Percentiles rank a stretch among this genome's conserved stretches.
Evolutionary conservation across 2,329 filamentous ascomycete genomes (phyloP).

Genomic region (Aspergillus proliferans): DNA sequence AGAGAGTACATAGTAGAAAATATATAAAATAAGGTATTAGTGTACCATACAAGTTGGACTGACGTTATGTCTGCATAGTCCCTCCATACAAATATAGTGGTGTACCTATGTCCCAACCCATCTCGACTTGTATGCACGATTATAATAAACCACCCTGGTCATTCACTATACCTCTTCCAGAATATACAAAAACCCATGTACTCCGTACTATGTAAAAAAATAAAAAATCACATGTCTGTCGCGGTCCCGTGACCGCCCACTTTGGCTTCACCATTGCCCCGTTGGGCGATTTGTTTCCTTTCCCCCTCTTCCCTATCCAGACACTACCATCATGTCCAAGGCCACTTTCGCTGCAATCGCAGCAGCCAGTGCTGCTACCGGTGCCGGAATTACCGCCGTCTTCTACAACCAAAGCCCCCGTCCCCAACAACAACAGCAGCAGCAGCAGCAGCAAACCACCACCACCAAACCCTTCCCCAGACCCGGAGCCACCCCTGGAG

Average conservation of each 20-base stretch:
- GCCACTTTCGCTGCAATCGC: conserved; percentile 69
- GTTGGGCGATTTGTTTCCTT: conserved; percentile 1
- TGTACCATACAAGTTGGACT: no score
- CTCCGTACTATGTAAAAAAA: no score
- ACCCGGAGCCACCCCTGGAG: conserved; percentile 11
- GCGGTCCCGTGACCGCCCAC: neutral
- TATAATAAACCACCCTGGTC: no score
- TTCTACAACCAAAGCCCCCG: conserved; percentile 55
- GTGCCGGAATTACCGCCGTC: conserved; percentile 65
- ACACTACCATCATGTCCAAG: conserved; percentile 62
- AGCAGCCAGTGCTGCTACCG: conserved; percentile 67
- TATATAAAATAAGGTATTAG: no score
- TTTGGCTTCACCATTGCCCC: conserved; percentile 5
- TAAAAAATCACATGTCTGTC: no score
- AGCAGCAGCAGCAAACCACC: conserved; percentile 17
- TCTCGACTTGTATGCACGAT: no score
- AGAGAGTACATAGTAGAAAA: no score
- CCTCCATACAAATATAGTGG: no score
- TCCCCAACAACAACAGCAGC: conserved; percentile 24
- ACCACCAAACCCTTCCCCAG: conserved; percentile 18
- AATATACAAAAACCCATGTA: no score
- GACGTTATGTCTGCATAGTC: no score
- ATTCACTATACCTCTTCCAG: no score
- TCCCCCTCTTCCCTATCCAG: neutral
- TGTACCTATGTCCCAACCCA: no score